Evolutionary conservation across 495 filamentous ascomycete genomes (phyloP).

Genomic region (Penicillium nucicola): DNA sequence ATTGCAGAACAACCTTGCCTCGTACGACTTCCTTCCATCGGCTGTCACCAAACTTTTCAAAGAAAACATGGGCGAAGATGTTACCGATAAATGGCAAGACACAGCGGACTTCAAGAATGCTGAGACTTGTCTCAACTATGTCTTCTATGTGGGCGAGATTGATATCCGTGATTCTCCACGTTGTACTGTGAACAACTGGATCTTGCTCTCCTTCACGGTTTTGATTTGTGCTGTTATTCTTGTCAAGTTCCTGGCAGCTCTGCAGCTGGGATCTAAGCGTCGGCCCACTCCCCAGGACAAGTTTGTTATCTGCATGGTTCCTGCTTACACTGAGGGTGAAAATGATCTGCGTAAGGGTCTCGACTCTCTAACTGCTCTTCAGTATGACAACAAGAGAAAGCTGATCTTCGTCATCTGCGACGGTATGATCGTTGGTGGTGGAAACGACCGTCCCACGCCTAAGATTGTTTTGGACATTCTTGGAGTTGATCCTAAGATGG

Average conservation of each 20-base stretch:
- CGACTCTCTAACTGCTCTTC: slow-evolving; percentile 88
- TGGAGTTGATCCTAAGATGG: slow-evolving; percentile 93
- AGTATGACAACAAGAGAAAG: slow-evolving; percentile 99
- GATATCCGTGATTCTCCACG: slow-evolving; percentile 76
- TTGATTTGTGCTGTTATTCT: slow-evolving; percentile 76
- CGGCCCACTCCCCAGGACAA: slow-evolving; percentile 91
- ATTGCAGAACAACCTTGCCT: slow-evolving; percentile 40
- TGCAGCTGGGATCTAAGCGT: slow-evolving; percentile 90
- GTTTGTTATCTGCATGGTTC: slow-evolving; percentile 97
- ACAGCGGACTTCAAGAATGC: slow-evolving; percentile 52
- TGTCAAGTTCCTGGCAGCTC: slow-evolving; percentile 87
- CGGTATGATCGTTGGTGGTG: slow-evolving; percentile 93
- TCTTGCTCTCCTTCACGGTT: slow-evolving; percentile 81
- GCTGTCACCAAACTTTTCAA: slow-evolving; percentile 62
- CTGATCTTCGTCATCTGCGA: slow-evolving; percentile 92
- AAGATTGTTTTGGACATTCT: slow-evolving; percentile 97
- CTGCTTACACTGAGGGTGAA: slow-evolving; percentile 97
- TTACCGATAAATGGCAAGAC: slow-evolving; percentile 62
- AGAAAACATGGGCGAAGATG: slow-evolving; percentile 72
- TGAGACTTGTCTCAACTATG: slow-evolving; percentile 75
- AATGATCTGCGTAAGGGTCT: slow-evolving; percentile 88
- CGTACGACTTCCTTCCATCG: slow-evolving; percentile 67
- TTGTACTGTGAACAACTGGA: slow-evolving; percentile 90
- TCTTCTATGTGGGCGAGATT: slow-evolving; percentile 76
- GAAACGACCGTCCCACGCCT: slow-evolving; percentile 94